Base-by-base conservation (phyloP, 768 basidiomycete genomes). In the Phanerochaete sordida region DNA sequence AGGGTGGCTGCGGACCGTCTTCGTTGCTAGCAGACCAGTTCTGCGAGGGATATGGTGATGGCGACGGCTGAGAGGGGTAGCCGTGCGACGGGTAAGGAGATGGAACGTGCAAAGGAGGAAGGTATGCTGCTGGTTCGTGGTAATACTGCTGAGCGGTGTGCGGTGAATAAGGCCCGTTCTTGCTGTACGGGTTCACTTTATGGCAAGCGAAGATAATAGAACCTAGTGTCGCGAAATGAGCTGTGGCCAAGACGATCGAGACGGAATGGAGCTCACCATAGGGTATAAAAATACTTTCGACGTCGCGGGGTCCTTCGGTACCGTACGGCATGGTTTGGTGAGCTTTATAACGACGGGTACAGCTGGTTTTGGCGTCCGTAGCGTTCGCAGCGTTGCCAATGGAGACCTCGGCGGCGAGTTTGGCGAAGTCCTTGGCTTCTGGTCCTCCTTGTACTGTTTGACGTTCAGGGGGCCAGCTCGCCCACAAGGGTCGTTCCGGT, bases 211-310 rank as follows among this genome's bases (percentile, higher is more conserved):
- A 87, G 68, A 88, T 87, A 66, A 89, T 81, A 68, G 80, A 79
- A 62, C 85, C 86, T 87, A 60, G 54, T 62, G 57, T 16, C 49
- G 48, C 54, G 56, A 63, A 57, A 59, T 46, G 46, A 24, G 31
- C 28, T 43, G 39, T 53, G 58, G 45, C 61, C 19, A 67, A 11
- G 19, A 68, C 60, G 26, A 70, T 62, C 51, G 66, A 57, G 50
- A 60, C 55, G 54, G n/a, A 45, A 62, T 56, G 62, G 47, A 58
- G 67, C 84, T 66, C 71, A 88, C 91, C 91, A 83, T 94, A 90
- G 71, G 92, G 91, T 73, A 93, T 91, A 74, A 90, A 93, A 63
- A 93, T 87, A 74, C 90, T 92, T 71, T 93, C 91, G 28, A 93
- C 88, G 73, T 87, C 83, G 60, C 80, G 81, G 52, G 77, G 78